Percentiles rank a stretch among this genome's conserved stretches.
Conservation (phyloP, 192 early-diverging fungal genomes). For the Ambispora gerdemannii region DNA sequence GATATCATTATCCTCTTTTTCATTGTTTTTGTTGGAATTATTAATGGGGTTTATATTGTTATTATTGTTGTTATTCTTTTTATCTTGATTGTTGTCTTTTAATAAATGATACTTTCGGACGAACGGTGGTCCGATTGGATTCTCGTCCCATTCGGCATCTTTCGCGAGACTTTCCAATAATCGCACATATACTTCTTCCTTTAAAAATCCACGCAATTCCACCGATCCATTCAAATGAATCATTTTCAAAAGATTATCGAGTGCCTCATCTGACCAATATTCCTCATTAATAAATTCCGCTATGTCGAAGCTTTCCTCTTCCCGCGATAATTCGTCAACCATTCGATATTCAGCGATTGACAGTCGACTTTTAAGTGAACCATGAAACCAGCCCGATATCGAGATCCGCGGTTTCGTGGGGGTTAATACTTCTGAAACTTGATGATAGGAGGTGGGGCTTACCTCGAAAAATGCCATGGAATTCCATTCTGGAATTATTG, state of each 20-base stretch:
- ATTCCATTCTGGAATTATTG: conserved; percentile 52
- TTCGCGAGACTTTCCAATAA: conserved; percentile 33
- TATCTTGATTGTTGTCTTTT: too few species aligned
- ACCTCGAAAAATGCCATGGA: conserved; percentile 60
- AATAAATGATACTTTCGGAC: conserved; percentile 47
- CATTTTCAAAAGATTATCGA: conserved; percentile 42
- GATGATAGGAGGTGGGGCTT: conserved; percentile 57
- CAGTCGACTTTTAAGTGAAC: conserved; percentile 43
- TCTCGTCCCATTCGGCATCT: conserved; percentile 34
- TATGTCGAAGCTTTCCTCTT: conserved; percentile 24
- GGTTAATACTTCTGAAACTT: conserved; percentile 53
- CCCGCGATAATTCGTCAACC: not conserved
- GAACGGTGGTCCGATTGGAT: conserved; percentile 44
- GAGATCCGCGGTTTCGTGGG: conserved; percentile 49
- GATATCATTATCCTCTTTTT: not conserved
- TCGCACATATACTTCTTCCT: conserved; percentile 34
- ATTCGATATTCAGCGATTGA: conserved; percentile 1
- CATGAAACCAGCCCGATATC: conserved; percentile 69
- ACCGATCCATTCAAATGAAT: conserved; percentile 44
- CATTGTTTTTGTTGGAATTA: not conserved
- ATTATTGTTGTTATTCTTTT: not conserved
- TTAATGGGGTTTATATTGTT: too few species aligned
- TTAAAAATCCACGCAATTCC: conserved; percentile 41
- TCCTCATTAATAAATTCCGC: conserved; percentile 47
- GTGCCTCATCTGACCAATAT: conserved; percentile 39